These are phyloP conservation scores for Fusarium haematococcum DNA, from an alignment of 2,329 filamentous ascomycete genomes.

Conservation along the genomic window DNA sequence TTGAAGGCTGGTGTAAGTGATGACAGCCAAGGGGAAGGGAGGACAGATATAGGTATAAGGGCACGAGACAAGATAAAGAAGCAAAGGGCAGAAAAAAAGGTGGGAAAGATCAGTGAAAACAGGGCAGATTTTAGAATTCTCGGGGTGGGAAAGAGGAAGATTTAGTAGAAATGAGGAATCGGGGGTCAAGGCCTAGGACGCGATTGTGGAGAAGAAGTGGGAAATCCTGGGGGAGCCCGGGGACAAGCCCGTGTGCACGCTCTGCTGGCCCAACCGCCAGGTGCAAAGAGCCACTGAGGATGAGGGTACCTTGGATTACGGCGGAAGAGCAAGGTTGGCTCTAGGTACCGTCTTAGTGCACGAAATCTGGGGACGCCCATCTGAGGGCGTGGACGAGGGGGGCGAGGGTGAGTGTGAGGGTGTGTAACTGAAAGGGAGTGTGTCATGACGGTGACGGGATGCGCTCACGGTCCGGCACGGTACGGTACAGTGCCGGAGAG, in stretches of 20 bases:
- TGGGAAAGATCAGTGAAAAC: constrained; percentile 24
- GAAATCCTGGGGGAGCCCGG: constrained; percentile 45
- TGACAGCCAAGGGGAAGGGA: not conserved
- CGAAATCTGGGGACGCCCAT: constrained; percentile 20
- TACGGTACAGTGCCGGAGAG: constrained; percentile 26
- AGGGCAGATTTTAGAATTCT: constrained; percentile 27
- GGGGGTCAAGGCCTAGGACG: constrained; percentile 23
- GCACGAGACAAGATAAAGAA: constrained; percentile 12
- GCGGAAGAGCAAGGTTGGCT: not conserved
- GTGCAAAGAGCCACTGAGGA: not conserved
- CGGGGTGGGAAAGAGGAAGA: constrained; percentile 37
- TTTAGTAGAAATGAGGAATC: constrained; percentile 43
- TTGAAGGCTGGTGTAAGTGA: not conserved
- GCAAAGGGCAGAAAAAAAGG: constrained; percentile 7
- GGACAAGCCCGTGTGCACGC: constrained; percentile 32
- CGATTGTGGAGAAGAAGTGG: constrained; percentile 44
- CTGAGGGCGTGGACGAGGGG: constrained; percentile 5
- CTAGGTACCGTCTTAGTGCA: constrained; percentile 2
- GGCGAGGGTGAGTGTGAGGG: not conserved
- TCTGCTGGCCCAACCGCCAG: constrained; percentile 17
- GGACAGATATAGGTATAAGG: constrained; percentile 13
- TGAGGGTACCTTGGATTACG: constrained; percentile 9
- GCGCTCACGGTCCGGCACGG: constrained; percentile 12
- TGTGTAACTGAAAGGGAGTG: not conserved
- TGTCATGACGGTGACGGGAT: not conserved